Base-by-base conservation (phyloP, 768 basidiomycete species). In the Russula compacta region DNA sequence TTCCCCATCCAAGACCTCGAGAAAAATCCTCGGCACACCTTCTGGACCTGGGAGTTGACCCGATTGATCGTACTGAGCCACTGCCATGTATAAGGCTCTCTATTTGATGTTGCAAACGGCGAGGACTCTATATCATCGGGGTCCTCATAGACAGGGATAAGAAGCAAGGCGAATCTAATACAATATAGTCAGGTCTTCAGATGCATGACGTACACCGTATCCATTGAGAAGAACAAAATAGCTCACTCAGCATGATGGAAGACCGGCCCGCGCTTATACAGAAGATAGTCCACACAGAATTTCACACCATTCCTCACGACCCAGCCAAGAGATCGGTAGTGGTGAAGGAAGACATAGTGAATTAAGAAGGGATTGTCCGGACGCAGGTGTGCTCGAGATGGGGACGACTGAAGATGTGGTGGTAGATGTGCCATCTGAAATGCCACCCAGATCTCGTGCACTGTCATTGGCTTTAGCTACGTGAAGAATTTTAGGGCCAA, bases 1-100 rank as follows among this genome's bases (percentile, higher is more conserved):
- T 29, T 6, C 47, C 12, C 35, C 19, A 24, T 19, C 35, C 36
- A 43, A 11, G 14, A 40, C 3, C 14, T 12, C 2, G 50, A n/a
- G 3, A 35, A 35, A 29, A 42, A 39, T 12, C 39, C 43, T 17
- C 19, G 17, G 59, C 66, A 29, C 24, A 92, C 95, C 83, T 99
- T 99, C 74, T 94, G 92, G 4, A 98, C 95, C 70, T 97, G 93
- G 0, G 92, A 86, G 71, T 95, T 98, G 12, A 98, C 95, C 40
- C 97, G 84, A 70, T 97, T 98, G 63, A 99, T 82, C 1, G 97
- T 99, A 73, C 92, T 93, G 33, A 99, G 80, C 95, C 94, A 98
- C 12, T 90, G 82, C 97, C 97, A 99, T 10, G 86, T 77, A 69
- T 91, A 89, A 2, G 89, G 89, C 19, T 80, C 74, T 2, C 81